Evolutionary conservation across 768 basidiomycete species (phyloP).

Genomic region (Strobilomyces echinocephalus): DNA sequence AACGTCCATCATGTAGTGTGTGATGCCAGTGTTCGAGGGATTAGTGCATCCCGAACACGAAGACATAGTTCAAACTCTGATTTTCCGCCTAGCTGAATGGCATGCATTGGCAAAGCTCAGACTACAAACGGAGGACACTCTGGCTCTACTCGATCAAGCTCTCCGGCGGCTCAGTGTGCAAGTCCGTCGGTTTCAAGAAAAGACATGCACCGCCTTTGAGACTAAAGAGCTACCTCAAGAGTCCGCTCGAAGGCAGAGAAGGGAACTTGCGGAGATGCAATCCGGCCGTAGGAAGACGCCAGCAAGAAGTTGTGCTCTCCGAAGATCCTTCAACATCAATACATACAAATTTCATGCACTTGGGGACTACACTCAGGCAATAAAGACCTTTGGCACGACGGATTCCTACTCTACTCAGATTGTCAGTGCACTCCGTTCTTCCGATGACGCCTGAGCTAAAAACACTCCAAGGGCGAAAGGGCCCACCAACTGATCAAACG

Average conservation of each 20-base stretch:
- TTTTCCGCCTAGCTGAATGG: conserved; percentile 19
- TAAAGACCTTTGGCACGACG: neutral
- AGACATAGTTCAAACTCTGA: conserved; percentile 15
- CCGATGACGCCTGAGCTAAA: neutral
- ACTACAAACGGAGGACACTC: neutral
- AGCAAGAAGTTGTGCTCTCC: neutral
- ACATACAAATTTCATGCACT: conserved; percentile 30
- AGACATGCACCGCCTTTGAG: neutral
- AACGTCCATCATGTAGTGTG: neutral
- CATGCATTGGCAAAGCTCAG: conserved; percentile 6
- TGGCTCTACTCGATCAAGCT: neutral
- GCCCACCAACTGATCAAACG: conserved; percentile 20
- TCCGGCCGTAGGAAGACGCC: neutral
- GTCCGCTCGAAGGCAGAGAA: neutral
- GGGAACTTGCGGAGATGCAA: neutral
- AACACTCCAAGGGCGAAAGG: neutral
- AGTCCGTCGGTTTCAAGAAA: neutral
- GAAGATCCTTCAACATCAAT: conserved; percentile 20
- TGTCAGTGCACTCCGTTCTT: neutral
- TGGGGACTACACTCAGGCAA: conserved; percentile 20
- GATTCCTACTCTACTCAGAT: neutral
- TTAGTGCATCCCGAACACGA: conserved; percentile 29
- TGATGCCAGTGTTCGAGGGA: conserved; percentile 34
- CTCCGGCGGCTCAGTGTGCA: neutral
- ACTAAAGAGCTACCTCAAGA: conserved; percentile 1